Percentiles rank a stretch among this genome's conserved stretches.
These are phyloP conservation scores for Fusarium dimerum DNA, from an alignment of 2,329 filamentous ascomycete genomes.

Conservation along the genomic window DNA sequence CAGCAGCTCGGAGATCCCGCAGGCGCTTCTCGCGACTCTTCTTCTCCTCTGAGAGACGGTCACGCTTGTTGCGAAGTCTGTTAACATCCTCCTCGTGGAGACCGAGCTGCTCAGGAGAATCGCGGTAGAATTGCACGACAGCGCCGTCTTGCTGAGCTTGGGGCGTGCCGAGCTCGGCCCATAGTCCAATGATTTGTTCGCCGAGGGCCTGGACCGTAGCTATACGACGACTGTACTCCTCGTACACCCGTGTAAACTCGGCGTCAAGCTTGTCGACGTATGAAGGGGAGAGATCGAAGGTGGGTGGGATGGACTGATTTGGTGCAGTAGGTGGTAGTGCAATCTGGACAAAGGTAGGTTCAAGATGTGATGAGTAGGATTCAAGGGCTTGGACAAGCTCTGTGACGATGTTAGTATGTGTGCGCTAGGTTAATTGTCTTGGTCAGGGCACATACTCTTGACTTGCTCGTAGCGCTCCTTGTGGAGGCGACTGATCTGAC, in stretches of 20 bases:
- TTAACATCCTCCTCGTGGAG: conserved; percentile 84
- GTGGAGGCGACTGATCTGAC: conserved; percentile 77
- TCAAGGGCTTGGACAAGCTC: conserved; percentile 92
- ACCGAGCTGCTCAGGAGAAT: conserved; percentile 90
- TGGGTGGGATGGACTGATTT: conserved; percentile 74
- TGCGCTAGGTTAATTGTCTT: background rate
- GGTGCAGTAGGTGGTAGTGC: conserved; percentile 79
- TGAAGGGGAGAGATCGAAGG: conserved; percentile 87
- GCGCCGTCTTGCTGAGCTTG: conserved; percentile 86
- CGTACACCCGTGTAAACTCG: conserved; percentile 93
- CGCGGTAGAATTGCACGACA: conserved; percentile 87
- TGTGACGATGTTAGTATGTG: conserved; percentile 37
- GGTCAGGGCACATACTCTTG: conserved; percentile 64
- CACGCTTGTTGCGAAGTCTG: conserved; percentile 70
- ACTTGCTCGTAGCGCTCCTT: conserved; percentile 94
- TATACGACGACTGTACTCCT: conserved; percentile 88
- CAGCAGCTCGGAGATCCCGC: conserved; percentile 71
- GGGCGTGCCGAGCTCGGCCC: conserved; percentile 92
- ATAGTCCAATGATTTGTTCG: conserved; percentile 89
- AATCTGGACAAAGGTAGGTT: conserved; percentile 83
- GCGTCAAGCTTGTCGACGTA: conserved; percentile 86
- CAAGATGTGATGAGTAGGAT: conserved; percentile 94
- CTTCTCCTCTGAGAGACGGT: conserved; percentile 88
- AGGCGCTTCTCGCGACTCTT: conserved; percentile 75
- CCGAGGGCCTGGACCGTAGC: conserved; percentile 71